Percentiles rank a stretch among this genome's conserved stretches.
phyloP scores from a whole-genome alignment of 306 rosid species.

The Dalbergia cultrata region DNA sequence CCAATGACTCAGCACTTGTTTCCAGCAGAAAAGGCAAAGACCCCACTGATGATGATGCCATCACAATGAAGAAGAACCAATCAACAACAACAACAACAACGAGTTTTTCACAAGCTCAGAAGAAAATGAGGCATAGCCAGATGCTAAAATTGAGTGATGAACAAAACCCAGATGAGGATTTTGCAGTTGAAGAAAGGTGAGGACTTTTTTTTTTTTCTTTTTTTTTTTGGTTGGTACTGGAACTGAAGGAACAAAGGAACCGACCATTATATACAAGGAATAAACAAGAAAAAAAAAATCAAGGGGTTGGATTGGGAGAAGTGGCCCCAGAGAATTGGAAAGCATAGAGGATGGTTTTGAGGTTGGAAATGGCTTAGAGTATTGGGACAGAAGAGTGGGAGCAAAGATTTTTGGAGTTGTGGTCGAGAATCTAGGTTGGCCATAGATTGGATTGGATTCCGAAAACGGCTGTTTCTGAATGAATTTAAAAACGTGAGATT shows the following conservation, averaged over 20 bases:
- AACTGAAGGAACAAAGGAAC: not conserved
- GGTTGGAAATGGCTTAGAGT: constrained; percentile 7
- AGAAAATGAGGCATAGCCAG: not conserved
- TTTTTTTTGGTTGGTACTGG: not conserved
- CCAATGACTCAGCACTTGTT: constrained; percentile 50
- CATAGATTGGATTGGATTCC: not conserved
- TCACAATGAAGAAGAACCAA: constrained; percentile 10
- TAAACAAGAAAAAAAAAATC: not conserved
- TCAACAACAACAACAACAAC: not conserved
- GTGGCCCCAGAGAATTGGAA: constrained; percentile 5
- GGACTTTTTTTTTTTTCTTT: not conserved
- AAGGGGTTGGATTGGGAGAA: not conserved
- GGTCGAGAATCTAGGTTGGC: not conserved
- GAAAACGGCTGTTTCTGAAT: not conserved
- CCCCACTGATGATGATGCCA: constrained; percentile 63
- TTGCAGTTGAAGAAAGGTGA: not conserved
- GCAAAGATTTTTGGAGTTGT: not conserved
- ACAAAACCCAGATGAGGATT: not conserved
- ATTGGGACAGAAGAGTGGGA: constrained; percentile 9
- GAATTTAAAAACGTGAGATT: constrained; percentile 35
- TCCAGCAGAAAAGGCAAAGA: constrained; percentile 55
- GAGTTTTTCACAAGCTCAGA: not conserved
- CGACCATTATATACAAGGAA: not conserved
- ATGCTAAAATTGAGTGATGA: not conserved
- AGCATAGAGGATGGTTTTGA: constrained; percentile 15